A percentile compares a stretch with the other conserved stretches of the same genome.
phyloP scores from a whole-genome alignment of 2,329 filamentous ascomycete species.

The Aspergillus pseudoglaucus region DNA sequence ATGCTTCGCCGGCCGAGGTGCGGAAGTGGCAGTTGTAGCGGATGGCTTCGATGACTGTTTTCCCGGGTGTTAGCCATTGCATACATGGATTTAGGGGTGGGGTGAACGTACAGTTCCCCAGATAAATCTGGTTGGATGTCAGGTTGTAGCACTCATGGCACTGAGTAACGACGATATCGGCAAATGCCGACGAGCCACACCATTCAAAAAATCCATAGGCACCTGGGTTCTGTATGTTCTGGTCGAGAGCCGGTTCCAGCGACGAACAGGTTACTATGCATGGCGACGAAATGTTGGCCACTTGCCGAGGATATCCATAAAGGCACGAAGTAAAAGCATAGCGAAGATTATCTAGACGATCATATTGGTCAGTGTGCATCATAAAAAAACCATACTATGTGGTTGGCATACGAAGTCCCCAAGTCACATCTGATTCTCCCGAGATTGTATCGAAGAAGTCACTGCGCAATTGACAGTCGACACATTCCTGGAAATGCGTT shows the following conservation, averaged over 20 bases:
- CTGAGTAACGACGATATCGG: constrained; percentile 35
- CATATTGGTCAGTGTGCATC: background rate
- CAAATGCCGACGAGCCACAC: constrained; percentile 33
- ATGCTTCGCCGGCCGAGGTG: constrained; percentile 27
- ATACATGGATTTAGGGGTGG: background rate
- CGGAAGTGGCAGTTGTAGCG: constrained; percentile 40
- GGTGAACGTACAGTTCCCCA: constrained; percentile 39
- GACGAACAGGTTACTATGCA: constrained; percentile 39
- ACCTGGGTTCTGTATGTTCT: constrained; percentile 22
- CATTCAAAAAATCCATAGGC: constrained; percentile 28
- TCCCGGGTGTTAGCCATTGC: background rate
- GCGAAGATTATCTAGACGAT: constrained; percentile 38
- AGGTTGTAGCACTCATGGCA: constrained; percentile 41
- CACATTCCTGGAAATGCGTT: constrained; percentile 32
- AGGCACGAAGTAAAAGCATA: constrained; percentile 40
- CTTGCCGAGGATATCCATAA: constrained; percentile 33
- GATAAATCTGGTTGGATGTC: constrained; percentile 33
- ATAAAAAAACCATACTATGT: background rate
- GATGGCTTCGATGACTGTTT: constrained; percentile 39
- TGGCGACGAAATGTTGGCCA: constrained; percentile 36
- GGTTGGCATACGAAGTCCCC: constrained; percentile 39
- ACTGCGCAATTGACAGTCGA: constrained; percentile 38
- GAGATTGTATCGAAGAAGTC: constrained; percentile 25
- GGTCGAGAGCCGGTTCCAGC: constrained; percentile 26
- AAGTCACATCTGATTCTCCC: constrained; percentile 39